Conservation (phyloP, 768 basidiomycete species). For the Mycena chlorophos region DNA sequence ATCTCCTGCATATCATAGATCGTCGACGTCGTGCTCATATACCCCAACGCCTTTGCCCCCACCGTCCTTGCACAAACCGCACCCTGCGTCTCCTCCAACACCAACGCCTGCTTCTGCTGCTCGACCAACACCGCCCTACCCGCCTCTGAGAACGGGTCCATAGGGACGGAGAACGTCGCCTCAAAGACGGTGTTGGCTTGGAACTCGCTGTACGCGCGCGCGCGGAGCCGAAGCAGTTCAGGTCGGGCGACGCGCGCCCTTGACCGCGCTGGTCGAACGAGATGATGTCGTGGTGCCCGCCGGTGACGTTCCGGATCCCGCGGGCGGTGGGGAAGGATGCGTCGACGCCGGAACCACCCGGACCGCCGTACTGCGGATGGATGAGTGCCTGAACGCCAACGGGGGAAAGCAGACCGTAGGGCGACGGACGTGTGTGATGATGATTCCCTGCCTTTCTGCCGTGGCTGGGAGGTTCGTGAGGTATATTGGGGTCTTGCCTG, state of each 20-base stretch:
- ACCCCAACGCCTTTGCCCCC: conserved; percentile 15
- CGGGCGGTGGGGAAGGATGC: conserved; percentile 7
- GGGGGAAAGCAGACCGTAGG: neutral
- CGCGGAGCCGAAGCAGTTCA: conserved; percentile 16
- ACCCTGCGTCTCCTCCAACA: conserved; percentile 14
- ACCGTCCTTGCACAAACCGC: conserved; percentile 13
- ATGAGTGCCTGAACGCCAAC: neutral
- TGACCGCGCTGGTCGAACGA: conserved; percentile 23
- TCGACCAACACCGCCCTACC: conserved; percentile 19
- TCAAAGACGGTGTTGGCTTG: conserved; percentile 22
- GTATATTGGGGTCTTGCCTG: conserved; percentile 15
- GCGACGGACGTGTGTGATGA: conserved; percentile 18
- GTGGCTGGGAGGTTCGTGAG: conserved; percentile 20
- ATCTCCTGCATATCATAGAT: conserved; percentile 22
- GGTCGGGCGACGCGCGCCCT: conserved; percentile 14
- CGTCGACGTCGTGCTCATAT: conserved; percentile 21
- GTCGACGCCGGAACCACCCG: conserved; percentile 9
- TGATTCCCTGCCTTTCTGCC: conserved; percentile 16
- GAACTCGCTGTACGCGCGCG: conserved; percentile 17
- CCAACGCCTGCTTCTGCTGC: conserved; percentile 22
- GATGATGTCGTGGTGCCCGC: conserved; percentile 22
- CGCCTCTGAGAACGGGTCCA: conserved; percentile 14
- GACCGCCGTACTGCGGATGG: conserved; percentile 15
- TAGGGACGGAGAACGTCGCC: conserved; percentile 18
- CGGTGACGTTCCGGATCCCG: conserved; percentile 10